Evolutionary conservation across 345 rosid genomes (phyloP).

Genomic region (Tarenaya hassleriana): DNA sequence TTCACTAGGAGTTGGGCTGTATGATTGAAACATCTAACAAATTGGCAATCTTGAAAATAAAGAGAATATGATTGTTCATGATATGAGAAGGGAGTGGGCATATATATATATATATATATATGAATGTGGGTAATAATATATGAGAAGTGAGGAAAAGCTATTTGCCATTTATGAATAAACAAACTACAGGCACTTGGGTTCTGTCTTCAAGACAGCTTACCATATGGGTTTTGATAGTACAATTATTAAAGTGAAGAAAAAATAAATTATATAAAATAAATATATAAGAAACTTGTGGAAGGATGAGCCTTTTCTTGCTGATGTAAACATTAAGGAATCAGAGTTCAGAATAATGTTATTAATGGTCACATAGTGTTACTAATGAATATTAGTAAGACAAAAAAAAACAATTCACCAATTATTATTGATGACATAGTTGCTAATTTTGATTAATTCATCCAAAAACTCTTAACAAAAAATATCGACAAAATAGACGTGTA

Average conservation of each 20-base stretch:
- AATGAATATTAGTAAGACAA: no score
- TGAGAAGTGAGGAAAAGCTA: constrained; percentile 23
- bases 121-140: constrained; percentile 22
- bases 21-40: constrained; percentile 9
- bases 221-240: constrained; percentile 9
- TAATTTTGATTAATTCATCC: no score
- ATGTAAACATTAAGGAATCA: no score
- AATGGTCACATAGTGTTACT: no score
- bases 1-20: no score
- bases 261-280: constrained; percentile 3
- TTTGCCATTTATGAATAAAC: constrained; percentile 16
- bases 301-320: neutral
- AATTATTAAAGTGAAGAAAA: constrained; percentile 1
- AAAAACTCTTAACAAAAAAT: no score
- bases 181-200: constrained; percentile 15
- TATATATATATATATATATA: constrained; percentile 20
- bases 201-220: constrained; percentile 14
- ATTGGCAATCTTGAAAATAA: constrained; percentile 21
- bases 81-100: constrained; percentile 35
- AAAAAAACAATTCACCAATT: no score
- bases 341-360: no score
- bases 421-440: no score
- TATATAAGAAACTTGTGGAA: neutral
- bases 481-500: no score
- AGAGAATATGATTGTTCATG: constrained; percentile 49